Conservation (phyloP, 352 stramenopile genomes). For the Globisporangium orthogonon region DNA sequence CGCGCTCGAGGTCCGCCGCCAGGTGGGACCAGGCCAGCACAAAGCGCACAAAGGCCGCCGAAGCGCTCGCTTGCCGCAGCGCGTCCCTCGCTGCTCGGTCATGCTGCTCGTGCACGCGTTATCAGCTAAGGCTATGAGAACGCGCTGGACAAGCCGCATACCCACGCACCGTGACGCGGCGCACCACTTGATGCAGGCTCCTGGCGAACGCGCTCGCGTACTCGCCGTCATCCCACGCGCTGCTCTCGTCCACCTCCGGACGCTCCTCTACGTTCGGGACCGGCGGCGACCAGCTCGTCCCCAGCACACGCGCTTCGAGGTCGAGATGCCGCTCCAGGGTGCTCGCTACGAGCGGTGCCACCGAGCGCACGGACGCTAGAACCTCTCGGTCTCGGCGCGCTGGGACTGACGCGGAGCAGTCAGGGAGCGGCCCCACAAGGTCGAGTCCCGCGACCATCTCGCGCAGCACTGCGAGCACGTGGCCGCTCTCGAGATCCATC, state of each 20-base stretch:
- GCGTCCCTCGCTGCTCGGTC: conserved; percentile 33
- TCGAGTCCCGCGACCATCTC: conserved; percentile 23
- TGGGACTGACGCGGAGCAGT: background rate
- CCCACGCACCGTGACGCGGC: conserved; percentile 18
- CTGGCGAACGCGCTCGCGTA: conserved; percentile 18
- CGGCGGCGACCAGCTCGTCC: background rate
- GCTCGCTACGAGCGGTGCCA: background rate
- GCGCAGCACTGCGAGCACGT: conserved; percentile 32
- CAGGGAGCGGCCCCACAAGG: conserved; percentile 23
- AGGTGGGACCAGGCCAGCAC: conserved; percentile 33
- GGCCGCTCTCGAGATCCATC: conserved; percentile 26
- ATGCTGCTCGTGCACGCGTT: conserved; percentile 13
- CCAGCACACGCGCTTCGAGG: conserved; percentile 4
- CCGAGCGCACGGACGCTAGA: conserved; percentile 2
- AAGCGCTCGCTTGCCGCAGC: conserved; percentile 39
- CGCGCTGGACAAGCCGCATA: background rate
- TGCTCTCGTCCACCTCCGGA: conserved; percentile 13
- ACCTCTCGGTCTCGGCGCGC: background rate
- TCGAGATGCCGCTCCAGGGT: conserved; percentile 10
- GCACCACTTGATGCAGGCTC: conserved; percentile 23
- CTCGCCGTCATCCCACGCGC: conserved; percentile 10
- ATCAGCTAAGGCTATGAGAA: background rate
- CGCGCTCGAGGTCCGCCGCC: conserved; percentile 28
- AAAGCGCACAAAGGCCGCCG: conserved; percentile 24
- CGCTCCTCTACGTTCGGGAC: background rate